Evolutionary conservation across 2,329 filamentous ascomycete species (phyloP), one percentile per base, ranked within the genome.

Genomic region (Ophiostoma fasciatum): DNA sequence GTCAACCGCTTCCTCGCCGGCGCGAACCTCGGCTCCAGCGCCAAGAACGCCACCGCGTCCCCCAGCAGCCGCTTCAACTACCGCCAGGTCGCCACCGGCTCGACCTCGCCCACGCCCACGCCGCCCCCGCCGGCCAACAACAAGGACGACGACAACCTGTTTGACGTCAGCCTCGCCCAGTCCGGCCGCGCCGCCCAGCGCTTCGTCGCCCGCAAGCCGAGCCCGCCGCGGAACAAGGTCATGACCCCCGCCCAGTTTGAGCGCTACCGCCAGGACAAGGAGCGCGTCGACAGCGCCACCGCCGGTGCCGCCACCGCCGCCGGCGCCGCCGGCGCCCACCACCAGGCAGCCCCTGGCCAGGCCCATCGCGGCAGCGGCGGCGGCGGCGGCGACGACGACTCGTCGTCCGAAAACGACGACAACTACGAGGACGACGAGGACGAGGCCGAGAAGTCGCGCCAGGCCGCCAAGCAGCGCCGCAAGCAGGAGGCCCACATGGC

Each of bases 161-260:
- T 74, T 38, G 67, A 70, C 39, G 63, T 57, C 18, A 63, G 57
- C 25, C 45, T 58, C 8, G 48, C 56, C 2, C 58, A 57, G 4
- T 55, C 58, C 7, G 51, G 54, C 10, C 55, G 55, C 29, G 44
- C 56, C 18, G 51, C 52, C 11, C 53, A 58, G 26, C 60, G 58
- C 40, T 54, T 53, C 33, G 45, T 44, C 15, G 49, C 50, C 10
- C 57, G 48, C 35, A 54, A 50, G 32, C 49, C 52, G 7, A 62
- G 52, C 36, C 54, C 61, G 2, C 56, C 66, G 8, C 62, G 64
- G 15, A 79, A 71, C 52, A 90, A 90, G 55, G 79, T 90, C 43
- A 93, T 94, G 82, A 94, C 85, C 2, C 80, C 80, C 1, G 82
- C 78, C 10, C 75, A 94, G 52, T 94, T 92, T 46, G 84, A 94